Percentiles rank a stretch among this genome's conserved stretches.
phyloP scores from a whole-genome alignment of 225 moss, liverwort and hornwort species.

The Physcomitrium patens region DNA sequence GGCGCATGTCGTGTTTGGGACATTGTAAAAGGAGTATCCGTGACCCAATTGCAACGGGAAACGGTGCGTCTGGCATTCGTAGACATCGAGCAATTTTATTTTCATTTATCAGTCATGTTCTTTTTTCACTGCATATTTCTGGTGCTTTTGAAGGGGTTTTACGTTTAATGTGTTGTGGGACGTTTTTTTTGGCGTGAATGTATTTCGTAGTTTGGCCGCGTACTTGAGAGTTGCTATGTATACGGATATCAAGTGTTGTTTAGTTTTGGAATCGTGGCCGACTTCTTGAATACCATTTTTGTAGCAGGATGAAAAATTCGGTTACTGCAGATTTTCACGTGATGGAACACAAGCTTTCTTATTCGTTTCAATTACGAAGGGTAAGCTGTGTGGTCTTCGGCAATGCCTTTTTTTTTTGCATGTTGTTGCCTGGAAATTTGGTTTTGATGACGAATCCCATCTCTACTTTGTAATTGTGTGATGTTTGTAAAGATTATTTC shows the following conservation, averaged over 20 bases:
- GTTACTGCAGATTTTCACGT: slow-evolving; percentile 81
- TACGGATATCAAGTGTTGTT: neutral
- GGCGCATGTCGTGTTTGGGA: slow-evolving; percentile 79
- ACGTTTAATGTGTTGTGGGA: neutral
- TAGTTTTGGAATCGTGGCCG: neutral
- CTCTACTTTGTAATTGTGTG: neutral
- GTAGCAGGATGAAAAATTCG: slow-evolving; percentile 83
- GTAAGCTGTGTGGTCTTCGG: slow-evolving; percentile 33
- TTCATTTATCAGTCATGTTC: neutral
- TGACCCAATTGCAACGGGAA: slow-evolving; percentile 50
- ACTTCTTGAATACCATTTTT: slow-evolving; percentile 12
- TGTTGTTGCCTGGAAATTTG: slow-evolving; percentile 1
- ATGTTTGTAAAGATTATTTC: neutral
- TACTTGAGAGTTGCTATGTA: neutral
- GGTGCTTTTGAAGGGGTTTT: neutral
- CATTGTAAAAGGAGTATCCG: slow-evolving; percentile 41
- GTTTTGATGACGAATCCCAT: slow-evolving; percentile 1
- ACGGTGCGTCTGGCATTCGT: slow-evolving; percentile 43
- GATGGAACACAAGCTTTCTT: slow-evolving; percentile 72
- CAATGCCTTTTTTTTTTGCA: neutral
- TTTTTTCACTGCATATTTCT: slow-evolving; percentile 9
- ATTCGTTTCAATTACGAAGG: slow-evolving; percentile 69
- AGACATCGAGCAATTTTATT: neutral
- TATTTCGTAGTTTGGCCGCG: neutral
- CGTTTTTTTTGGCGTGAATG: neutral